Evolutionary conservation across 371 early-diverging fungal genomes (phyloP), one percentile per base, ranked within the genome.

Genomic region (Zychaea mexicana): DNA sequence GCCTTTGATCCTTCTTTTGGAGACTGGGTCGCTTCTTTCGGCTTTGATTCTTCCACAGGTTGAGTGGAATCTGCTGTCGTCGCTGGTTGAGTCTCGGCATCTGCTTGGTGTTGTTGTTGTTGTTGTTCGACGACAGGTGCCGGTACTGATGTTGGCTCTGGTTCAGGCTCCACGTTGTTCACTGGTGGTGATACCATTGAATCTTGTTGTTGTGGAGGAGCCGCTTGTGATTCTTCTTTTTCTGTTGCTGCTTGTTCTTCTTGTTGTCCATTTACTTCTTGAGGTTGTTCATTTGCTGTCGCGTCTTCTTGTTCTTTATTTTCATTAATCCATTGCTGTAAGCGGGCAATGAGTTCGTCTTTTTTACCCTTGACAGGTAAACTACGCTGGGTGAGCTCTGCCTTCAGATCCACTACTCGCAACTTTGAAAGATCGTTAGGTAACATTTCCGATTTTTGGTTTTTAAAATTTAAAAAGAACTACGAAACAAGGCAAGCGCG

Each of bases 331-430:
- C 83, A 88, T 65, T 87, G 82, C 56, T 84, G 81, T 24, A 92
- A 77, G 27, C 93, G 85, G 47, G 79, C 74, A 4, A 90, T 71
- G 9, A 92, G 70, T 10, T 91, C 93, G 60, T 87, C 88, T 70
- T 92, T 92, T 45, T 92, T 79, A 1, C 93, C 93, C 24, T 83
- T 86, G 2, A 83, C 85, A 9, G 92, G 55, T 22, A 92, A 62
- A 5, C 78, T 76, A 27, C 91, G 84, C 5, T 78, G 76, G 6
- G 76, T 65, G 4, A 92, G 77, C 69, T 89, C 89, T 61, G 76
- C 76, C 61, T 85, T 82, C 59, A 92, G 79, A 46, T 92, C 92
- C 9, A 83, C 81, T 24, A 92, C 93, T 54, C 76, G 74, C 58
- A 80, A 69, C 22, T 55, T 57, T 24, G 74, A 70, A 22, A 65